Conservation (phyloP, 306 rosid genomes). For the Ziziphus jujuba region DNA sequence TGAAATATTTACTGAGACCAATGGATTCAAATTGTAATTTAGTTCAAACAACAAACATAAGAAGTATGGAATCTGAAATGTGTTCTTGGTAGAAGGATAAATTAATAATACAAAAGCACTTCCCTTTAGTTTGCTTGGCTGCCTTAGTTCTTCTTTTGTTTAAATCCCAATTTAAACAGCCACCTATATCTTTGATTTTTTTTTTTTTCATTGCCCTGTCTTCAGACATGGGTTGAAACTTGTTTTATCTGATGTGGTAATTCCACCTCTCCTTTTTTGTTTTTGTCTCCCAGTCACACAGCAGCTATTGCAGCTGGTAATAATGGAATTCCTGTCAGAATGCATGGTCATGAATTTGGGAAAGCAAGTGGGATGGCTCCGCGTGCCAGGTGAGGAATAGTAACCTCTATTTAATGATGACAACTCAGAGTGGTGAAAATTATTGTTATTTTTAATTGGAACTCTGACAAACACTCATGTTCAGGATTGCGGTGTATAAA, state of each 20-base stretch:
- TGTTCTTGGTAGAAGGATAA: neutral
- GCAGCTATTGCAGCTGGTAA: slow-evolving; percentile 99
- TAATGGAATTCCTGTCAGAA: slow-evolving; percentile 94
- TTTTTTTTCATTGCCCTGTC: neutral
- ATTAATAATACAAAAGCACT: neutral
- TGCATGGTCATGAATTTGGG: slow-evolving; percentile 96
- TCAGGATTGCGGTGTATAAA: slow-evolving; percentile 97
- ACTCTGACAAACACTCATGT: slow-evolving; percentile 29
- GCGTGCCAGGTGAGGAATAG: slow-evolving; percentile 84
- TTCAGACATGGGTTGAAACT: neutral
- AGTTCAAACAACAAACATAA: too few relatives aligned
- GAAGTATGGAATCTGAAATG: too few relatives aligned
- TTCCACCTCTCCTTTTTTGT: slow-evolving; percentile 21
- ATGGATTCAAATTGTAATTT: too few relatives aligned
- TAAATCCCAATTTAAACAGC: neutral
- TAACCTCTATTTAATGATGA: slow-evolving; percentile 10
- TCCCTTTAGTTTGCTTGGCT: neutral
- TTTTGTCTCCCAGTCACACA: slow-evolving; percentile 67
- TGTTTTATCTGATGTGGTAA: slow-evolving; percentile 8
- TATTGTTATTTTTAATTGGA: slow-evolving; percentile 26
- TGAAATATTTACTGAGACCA: too few relatives aligned
- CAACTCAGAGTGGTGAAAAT: slow-evolving; percentile 26
- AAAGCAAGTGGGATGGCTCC: slow-evolving; percentile 99
- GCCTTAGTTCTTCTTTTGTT: neutral
- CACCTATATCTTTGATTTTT: neutral